These are phyloP conservation scores for Rugosomyces carneus DNA, from an alignment of 1,284 basidiomycete species.

Conservation along the genomic window DNA sequence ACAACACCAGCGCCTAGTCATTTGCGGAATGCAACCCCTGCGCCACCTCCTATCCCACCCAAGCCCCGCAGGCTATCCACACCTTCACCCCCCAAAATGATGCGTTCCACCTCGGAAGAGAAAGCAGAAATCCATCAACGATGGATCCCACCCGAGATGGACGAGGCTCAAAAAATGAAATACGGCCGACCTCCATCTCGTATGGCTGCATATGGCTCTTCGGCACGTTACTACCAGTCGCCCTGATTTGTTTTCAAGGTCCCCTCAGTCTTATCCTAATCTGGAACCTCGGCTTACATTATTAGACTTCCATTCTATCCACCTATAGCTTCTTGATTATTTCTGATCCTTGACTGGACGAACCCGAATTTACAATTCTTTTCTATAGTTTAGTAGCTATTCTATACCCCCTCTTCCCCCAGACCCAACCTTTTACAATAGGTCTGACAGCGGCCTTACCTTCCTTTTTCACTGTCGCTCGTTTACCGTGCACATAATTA, in stretches of 20 bases:
- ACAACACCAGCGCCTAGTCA: slow-evolving; percentile 21
- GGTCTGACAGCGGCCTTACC: slow-evolving; percentile 13
- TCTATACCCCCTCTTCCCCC: slow-evolving; percentile 14
- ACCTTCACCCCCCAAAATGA: slow-evolving; percentile 42
- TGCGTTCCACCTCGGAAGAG: slow-evolving; percentile 47
- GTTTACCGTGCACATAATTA: slow-evolving; percentile 14
- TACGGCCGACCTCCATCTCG: slow-evolving; percentile 19
- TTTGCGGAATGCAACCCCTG: slow-evolving; percentile 22
- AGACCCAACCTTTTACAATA: slow-evolving; percentile 13
- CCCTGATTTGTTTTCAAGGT: slow-evolving; percentile 13
- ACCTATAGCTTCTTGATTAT: slow-evolving; percentile 9
- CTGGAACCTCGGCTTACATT: slow-evolving; percentile 15
- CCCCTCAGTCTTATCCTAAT: slow-evolving; percentile 10
- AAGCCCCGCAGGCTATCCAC: slow-evolving; percentile 40
- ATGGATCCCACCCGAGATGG: slow-evolving; percentile 39
- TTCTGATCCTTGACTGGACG: slow-evolving; percentile 16
- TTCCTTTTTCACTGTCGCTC: slow-evolving; percentile 18
- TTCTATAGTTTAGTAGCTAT: slow-evolving; percentile 4
- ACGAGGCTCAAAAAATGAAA: slow-evolving; percentile 14
- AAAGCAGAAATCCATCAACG: slow-evolving; percentile 43
- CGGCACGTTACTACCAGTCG: slow-evolving; percentile 16
- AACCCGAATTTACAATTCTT: slow-evolving; percentile 5
- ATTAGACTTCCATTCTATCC: slow-evolving; percentile 19
- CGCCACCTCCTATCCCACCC: slow-evolving; percentile 32
- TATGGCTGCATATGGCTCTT: slow-evolving; percentile 19